These are phyloP conservation scores for Daldinia decipiens DNA, from an alignment of 495 filamentous ascomycete genomes.

Conservation along the genomic window DNA sequence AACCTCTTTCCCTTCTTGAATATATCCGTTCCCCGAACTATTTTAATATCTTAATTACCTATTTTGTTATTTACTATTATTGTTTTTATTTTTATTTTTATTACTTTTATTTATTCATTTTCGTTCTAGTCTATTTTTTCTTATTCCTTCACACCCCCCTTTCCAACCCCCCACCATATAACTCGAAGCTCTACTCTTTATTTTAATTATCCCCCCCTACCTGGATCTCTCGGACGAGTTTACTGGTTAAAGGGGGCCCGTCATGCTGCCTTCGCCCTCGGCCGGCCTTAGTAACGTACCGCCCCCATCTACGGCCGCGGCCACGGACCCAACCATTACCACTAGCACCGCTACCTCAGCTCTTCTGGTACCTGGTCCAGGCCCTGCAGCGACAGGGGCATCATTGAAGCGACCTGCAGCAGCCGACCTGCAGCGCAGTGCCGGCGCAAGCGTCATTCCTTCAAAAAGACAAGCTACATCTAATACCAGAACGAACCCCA, in stretches of 20 bases:
- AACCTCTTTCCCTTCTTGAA: slow-evolving; percentile 38
- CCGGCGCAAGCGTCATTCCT: slow-evolving; percentile 50
- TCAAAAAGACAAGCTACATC: slow-evolving; percentile 50
- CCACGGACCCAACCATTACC: slow-evolving; percentile 40
- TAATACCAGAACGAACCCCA: slow-evolving; percentile 38
- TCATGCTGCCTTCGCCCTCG: slow-evolving; percentile 46
- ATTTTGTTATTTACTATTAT: slow-evolving; percentile 10
- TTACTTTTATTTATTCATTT: slow-evolving; percentile 12
- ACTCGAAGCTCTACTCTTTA: slow-evolving; percentile 14
- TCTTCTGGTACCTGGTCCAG: slow-evolving; percentile 44
- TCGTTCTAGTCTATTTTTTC: slow-evolving; percentile 20
- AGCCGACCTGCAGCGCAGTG: slow-evolving; percentile 51
- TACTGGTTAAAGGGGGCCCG: slow-evolving; percentile 41
- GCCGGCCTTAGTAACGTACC: slow-evolving; percentile 42
- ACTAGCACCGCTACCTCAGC: slow-evolving; percentile 48
- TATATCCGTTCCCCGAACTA: slow-evolving; percentile 25
- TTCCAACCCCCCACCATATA: slow-evolving; percentile 9
- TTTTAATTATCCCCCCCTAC: slow-evolving; percentile 24
- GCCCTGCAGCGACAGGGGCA: slow-evolving; percentile 49
- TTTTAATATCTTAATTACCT: slow-evolving; percentile 28
- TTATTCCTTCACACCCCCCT: background rate
- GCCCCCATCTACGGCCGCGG: slow-evolving; percentile 41
- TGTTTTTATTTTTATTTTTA: slow-evolving; percentile 9
- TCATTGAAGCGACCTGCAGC: slow-evolving; percentile 50
- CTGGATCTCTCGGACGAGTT: slow-evolving; percentile 39